A percentile compares a stretch with the other conserved stretches of the same genome.
phyloP scores from a whole-genome alignment of 345 rosid genomes.

The Lepidium didymum region DNA sequence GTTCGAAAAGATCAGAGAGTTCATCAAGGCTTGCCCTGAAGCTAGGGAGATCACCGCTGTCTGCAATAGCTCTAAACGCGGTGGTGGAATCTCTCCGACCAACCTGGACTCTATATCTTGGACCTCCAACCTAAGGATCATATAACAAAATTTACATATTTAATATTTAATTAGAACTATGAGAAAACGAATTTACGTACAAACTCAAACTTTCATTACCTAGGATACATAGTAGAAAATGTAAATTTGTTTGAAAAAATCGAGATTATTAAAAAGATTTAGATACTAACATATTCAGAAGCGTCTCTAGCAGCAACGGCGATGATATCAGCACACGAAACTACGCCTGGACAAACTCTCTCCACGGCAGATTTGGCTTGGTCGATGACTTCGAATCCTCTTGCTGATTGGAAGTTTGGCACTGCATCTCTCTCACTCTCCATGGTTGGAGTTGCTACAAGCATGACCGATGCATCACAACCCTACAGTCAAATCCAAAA shows the following conservation, averaged over 20 bases:
- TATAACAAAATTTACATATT: not conserved
- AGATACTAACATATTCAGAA: conserved; percentile 25
- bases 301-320: conserved; percentile 59
- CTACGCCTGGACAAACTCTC: conserved; percentile 43
- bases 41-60: conserved; percentile 36
- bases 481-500: conserved; percentile 26
- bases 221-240: not conserved
- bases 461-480: conserved; percentile 49
- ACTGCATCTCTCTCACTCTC: conserved; percentile 27
- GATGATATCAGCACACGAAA: conserved; percentile 59
- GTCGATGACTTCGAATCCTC: conserved; percentile 48
- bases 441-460: conserved; percentile 29
- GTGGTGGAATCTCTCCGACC: conserved; percentile 48
- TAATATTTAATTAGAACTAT: not conserved
- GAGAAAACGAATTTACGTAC: not conserved
- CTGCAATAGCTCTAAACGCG: conserved; percentile 35
- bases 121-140: conserved; percentile 39
- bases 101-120: conserved; percentile 33
- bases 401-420: conserved; percentile 16
- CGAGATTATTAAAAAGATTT: not conserved
- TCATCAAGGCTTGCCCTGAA: conserved; percentile 29
- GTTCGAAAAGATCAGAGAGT: conserved; percentile 32
- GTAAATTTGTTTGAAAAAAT: not conserved
- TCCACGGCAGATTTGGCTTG: conserved; percentile 43
- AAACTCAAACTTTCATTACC: not conserved